Percentiles rank a stretch among this genome's conserved stretches.
These are phyloP conservation scores for Ammopiptanthus mongolicus DNA, from an alignment of 306 rosid species.

Conservation along the genomic window DNA sequence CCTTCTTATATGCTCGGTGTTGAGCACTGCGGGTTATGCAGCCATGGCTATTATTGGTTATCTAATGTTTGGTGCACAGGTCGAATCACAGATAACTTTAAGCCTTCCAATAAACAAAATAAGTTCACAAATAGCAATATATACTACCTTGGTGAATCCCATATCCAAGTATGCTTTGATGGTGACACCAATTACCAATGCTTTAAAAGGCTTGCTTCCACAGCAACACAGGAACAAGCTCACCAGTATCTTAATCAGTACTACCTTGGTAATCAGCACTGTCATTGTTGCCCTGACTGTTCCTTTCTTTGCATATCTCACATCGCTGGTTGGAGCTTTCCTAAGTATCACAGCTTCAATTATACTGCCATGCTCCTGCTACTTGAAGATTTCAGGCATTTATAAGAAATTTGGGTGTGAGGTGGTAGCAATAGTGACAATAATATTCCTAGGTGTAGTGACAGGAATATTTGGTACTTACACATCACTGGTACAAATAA, in stretches of 20 bases:
- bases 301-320: constrained; percentile 40
- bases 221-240: constrained; percentile 26
- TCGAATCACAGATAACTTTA: constrained; percentile 60
- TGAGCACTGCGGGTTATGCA: constrained; percentile 60
- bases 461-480: constrained; percentile 39
- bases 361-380: constrained; percentile 46
- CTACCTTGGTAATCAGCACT: constrained; percentile 31
- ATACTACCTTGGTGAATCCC: constrained; percentile 65
- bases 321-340: constrained; percentile 54
- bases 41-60: constrained; percentile 62
- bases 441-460: constrained; percentile 29
- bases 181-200: constrained; percentile 55
- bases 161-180: constrained; percentile 72
- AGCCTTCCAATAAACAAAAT: constrained; percentile 53
- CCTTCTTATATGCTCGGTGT: constrained; percentile 42
- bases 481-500: constrained; percentile 32
- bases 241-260: constrained; percentile 17
- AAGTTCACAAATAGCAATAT: constrained; percentile 61
- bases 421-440: neutral
- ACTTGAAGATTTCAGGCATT: constrained; percentile 50
- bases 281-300: constrained; percentile 33
- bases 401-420: constrained; percentile 22
- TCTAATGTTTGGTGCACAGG: constrained; percentile 61
- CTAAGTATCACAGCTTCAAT: constrained; percentile 44
- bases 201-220: constrained; percentile 37